Conservation (phyloP, 192 early-diverging fungal genomes). For the Rhizophlyctis rosea region DNA sequence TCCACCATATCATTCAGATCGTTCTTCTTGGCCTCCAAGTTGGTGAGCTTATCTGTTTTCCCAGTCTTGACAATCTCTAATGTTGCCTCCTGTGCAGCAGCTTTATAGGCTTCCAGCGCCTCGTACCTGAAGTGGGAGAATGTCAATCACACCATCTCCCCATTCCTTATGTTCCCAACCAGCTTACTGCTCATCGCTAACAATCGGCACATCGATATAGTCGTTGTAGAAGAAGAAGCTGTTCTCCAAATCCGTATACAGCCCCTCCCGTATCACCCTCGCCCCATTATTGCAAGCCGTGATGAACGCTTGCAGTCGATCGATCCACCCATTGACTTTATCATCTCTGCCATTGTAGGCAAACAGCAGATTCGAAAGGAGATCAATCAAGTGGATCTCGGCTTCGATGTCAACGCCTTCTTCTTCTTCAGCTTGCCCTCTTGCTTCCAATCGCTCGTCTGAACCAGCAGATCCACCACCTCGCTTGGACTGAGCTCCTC, state of each 20-base stretch:
- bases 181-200: slow-evolving; percentile 54
- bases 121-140: slow-evolving; percentile 32
- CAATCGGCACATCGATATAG: slow-evolving; percentile 56
- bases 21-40: slow-evolving; percentile 41
- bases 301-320: slow-evolving; percentile 42
- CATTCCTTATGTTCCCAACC: slow-evolving; percentile 4
- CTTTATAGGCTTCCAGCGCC: slow-evolving; percentile 44
- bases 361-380: slow-evolving; percentile 51
- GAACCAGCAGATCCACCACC: neutral
- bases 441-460: slow-evolving; percentile 1
- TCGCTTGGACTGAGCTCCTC: too few relatives aligned
- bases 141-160: slow-evolving; percentile 3
- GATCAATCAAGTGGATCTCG: slow-evolving; percentile 41
- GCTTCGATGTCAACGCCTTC: slow-evolving; percentile 43
- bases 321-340: slow-evolving; percentile 30
- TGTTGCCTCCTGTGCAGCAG: slow-evolving; percentile 52
- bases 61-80: slow-evolving; percentile 61
- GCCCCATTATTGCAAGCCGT: slow-evolving; percentile 32
- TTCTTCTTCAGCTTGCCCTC: slow-evolving; percentile 20
- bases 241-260: slow-evolving; percentile 48
- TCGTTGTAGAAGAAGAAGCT: slow-evolving; percentile 58
- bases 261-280: slow-evolving; percentile 34
- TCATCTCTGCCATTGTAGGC: slow-evolving; percentile 44
- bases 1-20: slow-evolving; percentile 50
- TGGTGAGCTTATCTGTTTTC: slow-evolving; percentile 49